phyloP scores from a whole-genome alignment of 352 stramenopile species.

The Globisporangium nunn region DNA sequence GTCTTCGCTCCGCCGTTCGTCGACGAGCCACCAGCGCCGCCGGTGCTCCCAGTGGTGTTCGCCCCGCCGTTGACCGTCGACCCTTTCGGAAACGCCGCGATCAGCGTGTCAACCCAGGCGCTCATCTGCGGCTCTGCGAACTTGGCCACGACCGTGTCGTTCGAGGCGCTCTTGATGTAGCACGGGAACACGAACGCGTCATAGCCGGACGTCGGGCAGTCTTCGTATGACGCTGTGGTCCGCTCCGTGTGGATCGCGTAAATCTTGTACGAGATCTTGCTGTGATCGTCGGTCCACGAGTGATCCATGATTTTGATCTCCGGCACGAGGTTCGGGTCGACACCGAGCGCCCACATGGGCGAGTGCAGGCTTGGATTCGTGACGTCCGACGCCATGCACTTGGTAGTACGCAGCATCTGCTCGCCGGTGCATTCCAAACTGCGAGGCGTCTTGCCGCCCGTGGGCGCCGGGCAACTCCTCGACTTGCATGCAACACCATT shows the following conservation, averaged over 20 bases:
- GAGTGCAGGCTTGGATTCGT: slow-evolving; percentile 5
- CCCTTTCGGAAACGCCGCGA: slow-evolving; percentile 6
- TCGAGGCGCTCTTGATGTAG: not conserved
- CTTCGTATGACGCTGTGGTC: not conserved
- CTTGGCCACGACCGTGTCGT: not conserved
- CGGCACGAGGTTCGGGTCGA: not conserved
- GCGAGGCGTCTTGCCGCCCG: slow-evolving; percentile 9
- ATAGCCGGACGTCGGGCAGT: not conserved
- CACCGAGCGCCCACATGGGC: slow-evolving; percentile 22
- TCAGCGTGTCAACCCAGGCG: slow-evolving; percentile 9
- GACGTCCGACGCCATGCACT: slow-evolving; percentile 20
- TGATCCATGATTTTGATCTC: slow-evolving; percentile 3
- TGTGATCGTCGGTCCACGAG: slow-evolving; percentile 1
- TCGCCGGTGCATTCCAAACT: slow-evolving; percentile 16
- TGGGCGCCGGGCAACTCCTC: slow-evolving; percentile 14
- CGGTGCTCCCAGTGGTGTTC: not conserved
- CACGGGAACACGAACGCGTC: slow-evolving; percentile 8
- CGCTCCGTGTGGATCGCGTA: slow-evolving; percentile 8
- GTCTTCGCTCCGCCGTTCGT: not conserved
- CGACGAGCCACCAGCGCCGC: not conserved
- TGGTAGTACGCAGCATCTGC: slow-evolving; percentile 15
- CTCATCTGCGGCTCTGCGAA: slow-evolving; percentile 6
- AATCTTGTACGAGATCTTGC: not conserved
- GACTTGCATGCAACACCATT: slow-evolving; percentile 7
- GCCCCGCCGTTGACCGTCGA: not conserved